Conservation (phyloP, 441 rosid genomes). For the Biscutella laevigata region DNA sequence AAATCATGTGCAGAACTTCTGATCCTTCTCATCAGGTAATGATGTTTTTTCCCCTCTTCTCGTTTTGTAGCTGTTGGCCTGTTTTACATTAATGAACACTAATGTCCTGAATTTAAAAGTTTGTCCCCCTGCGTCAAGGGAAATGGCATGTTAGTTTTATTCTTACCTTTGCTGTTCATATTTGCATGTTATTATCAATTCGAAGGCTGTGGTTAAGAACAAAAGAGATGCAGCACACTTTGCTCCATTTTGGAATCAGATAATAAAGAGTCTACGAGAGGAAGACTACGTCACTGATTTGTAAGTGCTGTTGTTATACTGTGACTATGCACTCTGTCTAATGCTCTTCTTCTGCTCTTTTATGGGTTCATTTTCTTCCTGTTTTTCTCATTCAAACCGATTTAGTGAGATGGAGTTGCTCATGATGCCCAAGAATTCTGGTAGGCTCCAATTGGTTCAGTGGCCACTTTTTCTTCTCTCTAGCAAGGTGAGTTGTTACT, state of each 20-base stretch:
- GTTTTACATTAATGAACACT: constrained; percentile 10
- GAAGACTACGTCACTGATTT: constrained; percentile 80
- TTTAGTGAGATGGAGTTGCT: constrained; percentile 88
- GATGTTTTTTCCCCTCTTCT: constrained; percentile 8
- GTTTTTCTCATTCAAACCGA: constrained; percentile 4
- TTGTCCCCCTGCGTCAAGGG: not conserved
- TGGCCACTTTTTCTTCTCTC: constrained; percentile 99
- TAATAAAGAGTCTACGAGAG: constrained; percentile 73
- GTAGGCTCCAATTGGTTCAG: constrained; percentile 72
- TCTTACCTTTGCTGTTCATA: constrained; percentile 13
- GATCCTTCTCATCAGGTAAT: constrained; percentile 45
- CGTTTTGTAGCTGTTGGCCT: constrained; percentile 1
- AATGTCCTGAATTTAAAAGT: not conserved
- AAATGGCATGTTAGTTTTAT: constrained; percentile 10
- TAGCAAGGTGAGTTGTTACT: constrained; percentile 63
- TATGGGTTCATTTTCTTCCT: not conserved
- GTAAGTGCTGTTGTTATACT: constrained; percentile 42
- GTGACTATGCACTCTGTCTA: constrained; percentile 8
- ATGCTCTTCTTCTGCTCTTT: constrained; percentile 4
- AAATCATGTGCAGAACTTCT: constrained; percentile 50
- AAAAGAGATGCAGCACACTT: constrained; percentile 81
- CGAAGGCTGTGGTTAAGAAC: constrained; percentile 49
- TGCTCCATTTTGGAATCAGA: constrained; percentile 97
- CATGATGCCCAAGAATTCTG: constrained; percentile 90
- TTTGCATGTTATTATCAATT: constrained; percentile 11